Evolutionary conservation across 2,329 filamentous ascomycete species (phyloP), one percentile per base, ranked within the genome.

Genomic region (Fusarium verrucosum): DNA sequence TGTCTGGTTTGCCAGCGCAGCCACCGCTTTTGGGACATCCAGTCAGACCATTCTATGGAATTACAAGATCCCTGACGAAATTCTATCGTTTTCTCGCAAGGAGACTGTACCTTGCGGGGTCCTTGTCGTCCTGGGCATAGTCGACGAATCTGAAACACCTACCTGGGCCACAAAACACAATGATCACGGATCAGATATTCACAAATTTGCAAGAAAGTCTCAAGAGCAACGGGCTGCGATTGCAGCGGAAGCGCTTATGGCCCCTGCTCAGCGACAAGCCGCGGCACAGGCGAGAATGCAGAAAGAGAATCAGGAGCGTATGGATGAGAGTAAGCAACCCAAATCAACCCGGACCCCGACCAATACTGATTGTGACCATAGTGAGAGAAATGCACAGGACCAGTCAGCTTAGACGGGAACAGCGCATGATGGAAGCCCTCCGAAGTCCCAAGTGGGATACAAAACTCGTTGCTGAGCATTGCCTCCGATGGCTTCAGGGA

Each of bases 41-140:
- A 82, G 78, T 45, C 80, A 83, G 64, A 87, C 85, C 1, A 79
- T 87, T 10, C 77, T 88, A 4, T 88, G 86, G 86, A 85, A 83
- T 70, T 87, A 86, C 75, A 80, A 81, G 53, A 86, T 87, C 42
- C 84, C 85, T 0, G 78, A 82, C 19, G 78, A 81, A 4, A 74
- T 87, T 6, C 68, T 87, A 2, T 62, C 75, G 1, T 85, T 88
- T 56, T 74, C 83, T 4, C 78, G 81, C 10, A 80, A 79, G 26
- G 81, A 83, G 17, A 83, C 82, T 1, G 80, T 89, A 1, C 85
- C 86, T 1, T 87, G 85, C 68, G 86, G 86, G 28, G 77, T 87
- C 25, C 77, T 88, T 25, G 85, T 86, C n/a, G 70, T 87, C 19
- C 72, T 88, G 1, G 78, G 74, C 19, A 68, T 85, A 5, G 80